phyloP scores from a whole-genome alignment of 2,329 filamentous ascomycete genomes.

The Bipolaris sorokiniana region DNA sequence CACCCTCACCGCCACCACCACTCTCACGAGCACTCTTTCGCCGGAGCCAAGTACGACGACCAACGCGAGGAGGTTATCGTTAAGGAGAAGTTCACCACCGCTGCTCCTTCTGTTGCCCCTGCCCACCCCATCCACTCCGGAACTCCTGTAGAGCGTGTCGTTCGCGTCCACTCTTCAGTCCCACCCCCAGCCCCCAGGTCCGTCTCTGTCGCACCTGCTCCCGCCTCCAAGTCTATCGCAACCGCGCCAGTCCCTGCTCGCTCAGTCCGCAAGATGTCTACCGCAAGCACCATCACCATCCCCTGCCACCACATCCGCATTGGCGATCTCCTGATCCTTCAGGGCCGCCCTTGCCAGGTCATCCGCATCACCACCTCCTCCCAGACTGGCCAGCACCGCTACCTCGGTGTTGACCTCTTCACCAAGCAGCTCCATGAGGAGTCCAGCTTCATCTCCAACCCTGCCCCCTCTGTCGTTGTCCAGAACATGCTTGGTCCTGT shows the following conservation, averaged over 20 bases:
- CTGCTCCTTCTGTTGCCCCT: constrained; percentile 36
- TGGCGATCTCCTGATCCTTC: constrained; percentile 97
- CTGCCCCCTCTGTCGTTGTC: constrained; percentile 92
- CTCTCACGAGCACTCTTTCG: constrained; percentile 46
- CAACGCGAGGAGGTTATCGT: constrained; percentile 56
- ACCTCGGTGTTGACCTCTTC: constrained; percentile 99
- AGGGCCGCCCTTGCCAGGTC: constrained; percentile 99
- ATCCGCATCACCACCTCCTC: constrained; percentile 99
- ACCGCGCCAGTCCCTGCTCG: constrained; percentile 15
- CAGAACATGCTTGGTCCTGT: constrained; percentile 99
- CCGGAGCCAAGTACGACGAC: constrained; percentile 43
- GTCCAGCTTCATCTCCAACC: constrained; percentile 97
- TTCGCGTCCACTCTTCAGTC: constrained; percentile 32
- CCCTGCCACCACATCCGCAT: constrained; percentile 99
- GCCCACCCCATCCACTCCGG: constrained; percentile 47
- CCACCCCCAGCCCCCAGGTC: constrained; percentile 14
- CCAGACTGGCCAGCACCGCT: constrained; percentile 98
- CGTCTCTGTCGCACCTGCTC: constrained; percentile 78
- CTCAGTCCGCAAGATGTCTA: constrained; percentile 51
- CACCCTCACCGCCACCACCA: constrained; percentile 61
- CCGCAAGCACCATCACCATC: constrained; percentile 92
- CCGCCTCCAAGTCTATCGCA: constrained; percentile 56
- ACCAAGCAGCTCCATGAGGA: constrained; percentile 99
- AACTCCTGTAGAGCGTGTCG: constrained; percentile 42
- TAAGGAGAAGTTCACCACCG: constrained; percentile 52